Conservation (phyloP, 495 filamentous ascomycete genomes). For the Talaromyces liani region DNA sequence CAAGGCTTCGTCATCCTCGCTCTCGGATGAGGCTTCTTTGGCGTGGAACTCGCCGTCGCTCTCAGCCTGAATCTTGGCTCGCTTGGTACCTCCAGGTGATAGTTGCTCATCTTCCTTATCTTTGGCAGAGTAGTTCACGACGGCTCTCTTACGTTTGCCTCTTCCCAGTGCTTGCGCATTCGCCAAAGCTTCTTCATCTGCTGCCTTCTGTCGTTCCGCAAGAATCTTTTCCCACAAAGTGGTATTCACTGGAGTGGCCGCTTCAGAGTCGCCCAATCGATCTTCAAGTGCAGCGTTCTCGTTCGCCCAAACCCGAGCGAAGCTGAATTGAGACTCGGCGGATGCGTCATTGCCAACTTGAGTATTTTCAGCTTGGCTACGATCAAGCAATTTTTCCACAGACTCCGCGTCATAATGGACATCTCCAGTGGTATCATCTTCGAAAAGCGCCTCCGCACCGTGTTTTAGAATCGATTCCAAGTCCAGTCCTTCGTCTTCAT, state of each 20-base stretch:
- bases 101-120: constrained; percentile 11
- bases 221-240: constrained; percentile 86
- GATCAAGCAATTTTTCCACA: constrained; percentile 82
- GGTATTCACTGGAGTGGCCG: constrained; percentile 34
- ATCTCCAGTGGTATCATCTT: constrained; percentile 55
- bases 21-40: constrained; percentile 15
- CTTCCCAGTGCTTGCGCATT: constrained; percentile 68
- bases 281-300: constrained; percentile 60
- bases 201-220: constrained; percentile 68
- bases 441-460: constrained; percentile 80
- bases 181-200: constrained; percentile 55
- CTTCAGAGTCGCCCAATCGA: constrained; percentile 43
- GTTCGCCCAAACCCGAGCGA: constrained; percentile 89
- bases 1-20: constrained; percentile 20
- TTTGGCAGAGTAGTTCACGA: constrained; percentile 32
- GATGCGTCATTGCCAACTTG: constrained; percentile 46
- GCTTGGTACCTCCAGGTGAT: constrained; percentile 16
- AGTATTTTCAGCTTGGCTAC: constrained; percentile 71
- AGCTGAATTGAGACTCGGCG: constrained; percentile 74
- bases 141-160: constrained; percentile 58
- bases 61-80: constrained; percentile 19
- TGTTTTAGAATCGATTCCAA: constrained; percentile 83
- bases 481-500: constrained; percentile 67
- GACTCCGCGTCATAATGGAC: constrained; percentile 74
- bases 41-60: constrained; percentile 29